A percentile compares a stretch with the other conserved stretches of the same genome.
phyloP scores from a whole-genome alignment of 2,329 filamentous ascomycete genomes.

The Trichoderma citrinoviride region DNA sequence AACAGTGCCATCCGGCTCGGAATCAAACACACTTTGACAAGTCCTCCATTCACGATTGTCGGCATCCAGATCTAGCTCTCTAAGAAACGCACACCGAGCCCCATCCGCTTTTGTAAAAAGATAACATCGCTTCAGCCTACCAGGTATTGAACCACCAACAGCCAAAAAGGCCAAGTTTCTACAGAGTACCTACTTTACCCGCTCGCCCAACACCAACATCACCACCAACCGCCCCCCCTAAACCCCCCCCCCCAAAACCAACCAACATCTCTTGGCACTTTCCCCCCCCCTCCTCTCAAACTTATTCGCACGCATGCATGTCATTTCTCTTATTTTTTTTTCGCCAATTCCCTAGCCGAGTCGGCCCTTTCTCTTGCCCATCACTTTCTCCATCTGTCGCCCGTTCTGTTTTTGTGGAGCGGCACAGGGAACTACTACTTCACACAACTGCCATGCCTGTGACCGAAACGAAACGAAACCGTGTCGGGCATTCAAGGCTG shows the following conservation, averaged over 20 bases:
- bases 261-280: conserved; percentile 26
- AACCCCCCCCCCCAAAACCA: too few relatives aligned
- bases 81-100: not conserved
- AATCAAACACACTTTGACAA: conserved; percentile 4
- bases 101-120: not conserved
- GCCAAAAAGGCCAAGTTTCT: too few relatives aligned
- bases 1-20: not conserved
- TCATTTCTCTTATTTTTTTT: not conserved
- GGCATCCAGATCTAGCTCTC: conserved; percentile 1
- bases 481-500: too few relatives aligned
- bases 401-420: not conserved
- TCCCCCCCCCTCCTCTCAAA: conserved; percentile 11
- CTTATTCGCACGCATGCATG: conserved; percentile 25
- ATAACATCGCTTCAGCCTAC: too few relatives aligned
- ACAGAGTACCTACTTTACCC: too few relatives aligned
- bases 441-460: not conserved
- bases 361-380: conserved; percentile 29
- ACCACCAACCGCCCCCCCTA: too few relatives aligned
- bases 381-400: conserved; percentile 11
- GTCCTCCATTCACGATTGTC: not conserved
- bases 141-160: too few relatives aligned
- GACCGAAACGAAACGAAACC: not conserved
- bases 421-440: not conserved
- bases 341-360: conserved; percentile 22
- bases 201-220: too few relatives aligned